Evolutionary conservation across 2,329 filamentous ascomycete genomes (phyloP), one percentile per base, ranked within the genome.

Genomic region (Fusarium armeniacum): DNA sequence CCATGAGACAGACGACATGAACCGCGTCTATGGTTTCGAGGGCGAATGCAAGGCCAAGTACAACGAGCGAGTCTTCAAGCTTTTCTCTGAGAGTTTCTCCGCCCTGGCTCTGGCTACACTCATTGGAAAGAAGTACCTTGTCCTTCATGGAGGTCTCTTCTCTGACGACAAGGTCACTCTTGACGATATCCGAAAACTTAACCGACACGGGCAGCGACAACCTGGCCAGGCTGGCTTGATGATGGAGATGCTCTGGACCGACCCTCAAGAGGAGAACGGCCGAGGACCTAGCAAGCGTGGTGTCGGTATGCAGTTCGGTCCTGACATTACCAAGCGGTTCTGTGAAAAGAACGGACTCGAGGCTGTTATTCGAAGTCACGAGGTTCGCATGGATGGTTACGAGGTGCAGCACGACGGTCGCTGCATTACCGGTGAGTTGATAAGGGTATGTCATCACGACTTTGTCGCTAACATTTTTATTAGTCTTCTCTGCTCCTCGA

Each of bases 171-270:
- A 93, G 73, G 87, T 95, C 69, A 94, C 93, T 1, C 83, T 99
- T 54, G 93, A 98, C 72, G 95, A 99, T 77, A 97, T 99, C 73
- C 89, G 96, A 72, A 97, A 97, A 82, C 85, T 98, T 61, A 91
- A 98, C 81, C 87, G 95, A 71, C 94, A 98, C 82, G 90, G 88
- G 78, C 96, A 98, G 81, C 88, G 93, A 66, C 95, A 98, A 76
- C 95, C 96, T 4, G 96, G 96, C 33, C 96, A 99, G 80, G 84
- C 92, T 50, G 96, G 96, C 16, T 83, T 99, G 75, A 99, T 99
- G 96, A 99, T 99, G 96, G 96, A 99, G 82, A 99, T 99, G 96
- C 87, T 99, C 47, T 99, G 96, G 96, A 98, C 96, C 1, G 96
- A 99, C 78, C 96, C 96, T 4, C 96, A 99, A 79, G 87, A 92